Base-by-base conservation (phyloP, 306 rosid genomes). In the Gleditsia sinensis region DNA sequence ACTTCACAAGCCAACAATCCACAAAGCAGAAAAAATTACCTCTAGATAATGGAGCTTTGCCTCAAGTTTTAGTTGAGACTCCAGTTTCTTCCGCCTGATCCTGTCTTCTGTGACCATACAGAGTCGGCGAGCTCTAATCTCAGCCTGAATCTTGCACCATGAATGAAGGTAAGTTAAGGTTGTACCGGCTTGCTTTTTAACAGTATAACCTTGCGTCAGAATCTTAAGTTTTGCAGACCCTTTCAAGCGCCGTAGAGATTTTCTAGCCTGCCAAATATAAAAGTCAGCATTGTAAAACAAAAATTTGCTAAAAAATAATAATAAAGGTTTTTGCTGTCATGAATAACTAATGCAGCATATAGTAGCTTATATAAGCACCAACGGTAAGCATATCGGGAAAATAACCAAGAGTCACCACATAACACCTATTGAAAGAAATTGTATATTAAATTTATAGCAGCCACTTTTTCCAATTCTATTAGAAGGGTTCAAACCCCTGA, bases 81-180 rank as follows among this genome's bases (percentile, higher is more conserved):
- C 95, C 42, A 90, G 83, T 82, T 85, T 94, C 83, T 90, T 94
- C 87, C 83, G 88, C 81, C 73, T 86, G 81, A 83, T 75, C 71
- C 86, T 86, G 66, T 93, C 97, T 77, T 94, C 99, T 6, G 97
- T 84, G 67, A 94, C 99, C 99, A 94, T 94, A 79, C 77, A 90
- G 66, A 92, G 75, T 72, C 99, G 83, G 23, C 99, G 96, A 75
- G 80, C 86, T 86, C 87, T 83, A 68, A 94, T 78, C 78, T 90
- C 86, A 46, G 85, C 57, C 53, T 94, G 97, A 77, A 94, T 82
- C 63, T 84, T 86, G 80, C 99, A 84, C 99, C 99, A 94, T 34
- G 90, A 84, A 84, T 94, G 99, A 77, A 94, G 94, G 80, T 84
- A 75, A 64, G 68, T 79, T 87, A 90, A 69, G 9, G 97, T 79